Percentiles rank a stretch among this genome's conserved stretches.
These are phyloP conservation scores for Cercospora berteroae DNA, from an alignment of 2,329 filamentous ascomycete genomes.

Conservation along the genomic window DNA sequence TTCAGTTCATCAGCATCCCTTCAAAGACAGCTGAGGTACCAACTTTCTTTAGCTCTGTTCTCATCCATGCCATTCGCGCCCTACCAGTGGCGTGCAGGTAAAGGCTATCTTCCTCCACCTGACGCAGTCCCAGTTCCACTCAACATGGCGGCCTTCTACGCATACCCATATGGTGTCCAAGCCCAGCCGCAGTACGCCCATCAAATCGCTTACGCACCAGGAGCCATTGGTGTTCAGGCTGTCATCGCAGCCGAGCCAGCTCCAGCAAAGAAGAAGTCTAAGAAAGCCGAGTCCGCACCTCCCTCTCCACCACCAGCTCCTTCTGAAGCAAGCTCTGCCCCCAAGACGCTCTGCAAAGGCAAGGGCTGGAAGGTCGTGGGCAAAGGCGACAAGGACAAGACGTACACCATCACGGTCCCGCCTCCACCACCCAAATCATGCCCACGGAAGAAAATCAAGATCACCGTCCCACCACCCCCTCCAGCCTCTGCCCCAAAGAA, in stretches of 20 bases:
- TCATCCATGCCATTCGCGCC: conserved; percentile 28
- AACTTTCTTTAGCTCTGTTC: background rate
- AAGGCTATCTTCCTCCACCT: conserved; percentile 27
- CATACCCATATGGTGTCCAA: conserved; percentile 27
- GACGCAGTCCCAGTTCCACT: conserved; percentile 14
- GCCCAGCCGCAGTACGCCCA: conserved; percentile 26
- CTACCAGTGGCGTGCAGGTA: conserved; percentile 29
- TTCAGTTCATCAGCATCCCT: background rate
- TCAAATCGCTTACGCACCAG: conserved; percentile 9
- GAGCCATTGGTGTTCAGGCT: background rate
- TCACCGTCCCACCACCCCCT: background rate
- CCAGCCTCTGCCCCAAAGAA: background rate
- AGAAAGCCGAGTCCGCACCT: conserved; percentile 1
- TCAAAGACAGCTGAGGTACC: background rate
- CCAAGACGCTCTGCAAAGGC: conserved; percentile 7
- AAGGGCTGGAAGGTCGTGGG: conserved; percentile 8
- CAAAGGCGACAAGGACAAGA: conserved; percentile 2
- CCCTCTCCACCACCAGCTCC: background rate
- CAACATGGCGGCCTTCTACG: conserved; percentile 2
- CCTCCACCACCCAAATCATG: conserved; percentile 4
- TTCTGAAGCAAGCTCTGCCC: conserved; percentile 8
- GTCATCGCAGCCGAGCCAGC: conserved; percentile 11
- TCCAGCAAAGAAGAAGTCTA: conserved; percentile 5
- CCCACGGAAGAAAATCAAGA: background rate
- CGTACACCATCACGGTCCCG: background rate